Percentiles rank a stretch among this genome's conserved stretches.
These are phyloP conservation scores for Tuber melanosporum DNA, from an alignment of 495 filamentous ascomycete genomes.

Conservation along the genomic window DNA sequence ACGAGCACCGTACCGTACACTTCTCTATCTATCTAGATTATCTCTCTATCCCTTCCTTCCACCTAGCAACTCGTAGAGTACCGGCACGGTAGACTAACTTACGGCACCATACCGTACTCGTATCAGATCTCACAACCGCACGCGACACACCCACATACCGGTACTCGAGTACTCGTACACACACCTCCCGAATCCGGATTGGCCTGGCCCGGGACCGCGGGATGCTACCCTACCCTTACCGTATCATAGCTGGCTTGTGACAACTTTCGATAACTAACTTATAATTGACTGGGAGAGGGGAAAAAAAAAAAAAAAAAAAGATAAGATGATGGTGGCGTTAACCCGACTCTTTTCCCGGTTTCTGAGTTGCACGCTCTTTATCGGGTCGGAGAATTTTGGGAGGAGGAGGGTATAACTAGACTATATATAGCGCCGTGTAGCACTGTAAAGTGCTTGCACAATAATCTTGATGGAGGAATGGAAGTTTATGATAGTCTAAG, in stretches of 20 bases:
- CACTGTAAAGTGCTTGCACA: background rate
- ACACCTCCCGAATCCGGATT: background rate
- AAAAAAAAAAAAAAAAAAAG: too few species aligned
- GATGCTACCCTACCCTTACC: background rate
- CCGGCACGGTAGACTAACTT: too few species aligned
- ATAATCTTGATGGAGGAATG: background rate
- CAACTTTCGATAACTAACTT: background rate
- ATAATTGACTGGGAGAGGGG: background rate
- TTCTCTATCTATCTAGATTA: background rate
- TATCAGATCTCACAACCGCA: too few species aligned
- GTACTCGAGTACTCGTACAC: background rate
- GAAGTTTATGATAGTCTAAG: background rate
- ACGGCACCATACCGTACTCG: background rate
- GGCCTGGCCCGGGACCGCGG: background rate
- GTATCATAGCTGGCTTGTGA: background rate
- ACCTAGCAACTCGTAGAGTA: background rate
- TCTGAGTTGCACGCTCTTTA: background rate
- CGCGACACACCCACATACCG: background rate
- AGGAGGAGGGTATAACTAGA: background rate
- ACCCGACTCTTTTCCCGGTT: background rate
- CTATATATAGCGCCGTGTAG: too few species aligned
- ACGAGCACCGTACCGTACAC: too few species aligned
- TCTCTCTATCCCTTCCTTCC: background rate
- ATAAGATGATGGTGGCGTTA: background rate
- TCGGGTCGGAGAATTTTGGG: background rate